These are phyloP conservation scores for Linnemannia schmuckeri DNA, from an alignment of 192 early-diverging fungal species.

Conservation along the genomic window DNA sequence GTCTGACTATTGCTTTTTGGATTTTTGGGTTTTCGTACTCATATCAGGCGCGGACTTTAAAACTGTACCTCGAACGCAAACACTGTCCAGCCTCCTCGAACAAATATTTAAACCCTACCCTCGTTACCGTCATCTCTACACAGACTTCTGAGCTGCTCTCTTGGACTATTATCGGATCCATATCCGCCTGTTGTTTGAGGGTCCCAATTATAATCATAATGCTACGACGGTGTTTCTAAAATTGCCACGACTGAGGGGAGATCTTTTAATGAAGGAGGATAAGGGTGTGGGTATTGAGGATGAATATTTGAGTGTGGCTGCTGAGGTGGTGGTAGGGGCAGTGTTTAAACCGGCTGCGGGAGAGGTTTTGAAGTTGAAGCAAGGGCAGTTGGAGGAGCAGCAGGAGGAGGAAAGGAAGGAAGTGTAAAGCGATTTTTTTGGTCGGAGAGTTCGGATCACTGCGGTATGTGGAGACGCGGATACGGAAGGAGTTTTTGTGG, in stretches of 20 bases:
- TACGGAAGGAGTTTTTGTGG: too few relatives aligned
- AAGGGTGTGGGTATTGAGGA: constrained; percentile 58
- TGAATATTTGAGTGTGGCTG: constrained; percentile 54
- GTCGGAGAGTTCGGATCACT: constrained; percentile 10
- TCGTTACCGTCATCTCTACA: too few relatives aligned
- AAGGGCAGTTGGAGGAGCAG: constrained; percentile 58
- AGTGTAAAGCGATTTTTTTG: constrained; percentile 62
- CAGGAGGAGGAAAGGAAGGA: background rate
- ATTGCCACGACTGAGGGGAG: too few relatives aligned
- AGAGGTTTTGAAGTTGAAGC: constrained; percentile 63
- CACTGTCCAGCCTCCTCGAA: too few relatives aligned
- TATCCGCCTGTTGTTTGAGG: too few relatives aligned
- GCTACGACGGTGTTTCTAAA: too few relatives aligned
- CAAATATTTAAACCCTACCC: background rate
- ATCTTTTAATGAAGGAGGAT: constrained; percentile 18
- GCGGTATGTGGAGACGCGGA: too few relatives aligned
- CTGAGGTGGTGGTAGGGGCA: constrained; percentile 56
- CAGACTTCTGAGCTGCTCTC: background rate
- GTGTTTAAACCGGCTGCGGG: constrained; percentile 67
- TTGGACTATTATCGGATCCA: constrained; percentile 61
- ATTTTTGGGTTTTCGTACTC: too few relatives aligned
- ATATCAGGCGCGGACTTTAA: too few relatives aligned
- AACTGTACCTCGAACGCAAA: too few relatives aligned
- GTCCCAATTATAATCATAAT: too few relatives aligned
- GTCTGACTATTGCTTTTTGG: too few relatives aligned